Base-by-base conservation (phyloP, 1,139 yeast genomes). In the Geotrichum reessii region DNA sequence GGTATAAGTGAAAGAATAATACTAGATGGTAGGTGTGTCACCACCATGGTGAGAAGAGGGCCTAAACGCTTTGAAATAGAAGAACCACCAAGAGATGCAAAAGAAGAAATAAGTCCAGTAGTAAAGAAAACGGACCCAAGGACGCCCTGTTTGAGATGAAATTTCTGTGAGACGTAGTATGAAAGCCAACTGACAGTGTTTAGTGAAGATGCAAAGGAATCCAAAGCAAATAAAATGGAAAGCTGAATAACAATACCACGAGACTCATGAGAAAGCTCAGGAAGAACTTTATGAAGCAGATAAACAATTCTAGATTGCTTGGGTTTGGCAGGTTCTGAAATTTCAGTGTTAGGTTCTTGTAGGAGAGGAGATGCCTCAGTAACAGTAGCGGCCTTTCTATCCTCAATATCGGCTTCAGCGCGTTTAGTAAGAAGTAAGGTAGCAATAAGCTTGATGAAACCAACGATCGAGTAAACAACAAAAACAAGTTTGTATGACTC, bases 161-260 rank as follows among this genome's bases (percentile, higher is more conserved):
- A 74, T 22, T 68, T 64, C 31, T 69, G 67, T 17, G 68, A 62
- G 73, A 89, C 84, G 72, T 88, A 91, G 69, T 85, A 90, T 37
- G 90, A 89, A 55, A 87, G 80, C 97, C 97, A 91, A 0, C 96
- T 87, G 53, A 85, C 78, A 1, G 96, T 85, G 89, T 89, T 86
- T 70, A 90, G 86, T 0, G 97, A 96, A 62, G 85, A 84, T 0
- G 96, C 97, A 57, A 91, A 78, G 0, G 97, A 88, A 71, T 91
- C 97, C 25, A 82, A 63, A 71, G 80, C 80, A 62, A 87, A 81
- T 75, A 89, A 81, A 63, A 85, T 78, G 9, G 87, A 64, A 25
- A 71, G 66, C 50, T 65, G 78, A 46, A 77, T 44, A 6, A 71
- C 63, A 11, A 65, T 56, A 5, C 55, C 49, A 6, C 57, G 47